Evolutionary conservation across 2,329 filamentous ascomycete species (phyloP), one percentile per base, ranked within the genome.

Genomic region (Corinectria fuckeliana): DNA sequence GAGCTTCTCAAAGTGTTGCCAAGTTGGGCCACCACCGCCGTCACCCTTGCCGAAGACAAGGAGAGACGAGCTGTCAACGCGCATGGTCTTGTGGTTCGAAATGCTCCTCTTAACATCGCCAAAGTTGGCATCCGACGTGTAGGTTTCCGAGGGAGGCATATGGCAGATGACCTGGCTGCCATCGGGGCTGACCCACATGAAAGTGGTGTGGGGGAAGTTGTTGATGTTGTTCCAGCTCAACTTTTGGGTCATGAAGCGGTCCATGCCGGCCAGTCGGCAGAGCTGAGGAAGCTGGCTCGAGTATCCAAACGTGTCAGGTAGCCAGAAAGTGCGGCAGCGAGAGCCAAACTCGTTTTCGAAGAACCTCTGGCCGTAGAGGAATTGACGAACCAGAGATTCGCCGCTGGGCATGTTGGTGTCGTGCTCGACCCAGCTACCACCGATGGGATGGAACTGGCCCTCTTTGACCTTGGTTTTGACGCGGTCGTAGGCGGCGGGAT

Each of bases 161-260:
- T 99, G 95, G 76, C 94, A 98, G 62, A 99, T 87, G 66, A 99
- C 95, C 73, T 98, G 95, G 71, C 91, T 96, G 58, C 95, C 94
- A 75, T 99, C 95, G 13, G 97, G 86, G 11, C 93, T 88, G 28
- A 99, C 93, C 95, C 95, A 99, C 77, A 97, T 97, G 83, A 99
- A 99, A 0, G 95, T 98, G 5, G 95, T 98, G 74, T 98, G 95
- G 0, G 95, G 95, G 79, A 98, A 99, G 72, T 91, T 96, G 80
- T 98, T 98, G 84, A 98, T 98, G 75, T 98, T 98, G 81, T 98
- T 98, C 95, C 95, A 99, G 81, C 94, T 98, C 60, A 99, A 82
- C 80, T 99, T 99, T 77, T 99, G 95, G 0, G 95, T 99, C 71
- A 99, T 90, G 81, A 99, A 99, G 30, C 94, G 88, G 58, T 87